These are phyloP conservation scores for Panicum virgatum DNA, from an alignment of 202 grass and related monocot species.

Conservation along the genomic window DNA sequence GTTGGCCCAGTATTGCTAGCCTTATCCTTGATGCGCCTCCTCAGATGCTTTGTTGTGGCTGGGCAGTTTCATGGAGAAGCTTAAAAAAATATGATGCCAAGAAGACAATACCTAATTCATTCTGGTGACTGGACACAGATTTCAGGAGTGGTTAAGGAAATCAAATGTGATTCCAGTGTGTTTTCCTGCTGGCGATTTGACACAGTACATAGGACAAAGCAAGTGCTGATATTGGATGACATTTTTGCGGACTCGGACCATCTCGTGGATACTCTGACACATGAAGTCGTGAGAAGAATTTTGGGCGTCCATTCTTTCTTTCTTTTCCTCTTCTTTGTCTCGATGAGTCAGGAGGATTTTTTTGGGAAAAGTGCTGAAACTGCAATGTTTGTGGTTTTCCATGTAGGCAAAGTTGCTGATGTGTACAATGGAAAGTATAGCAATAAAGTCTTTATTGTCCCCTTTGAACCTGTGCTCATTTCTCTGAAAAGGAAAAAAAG, in stretches of 20 bases:
- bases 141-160: not conserved
- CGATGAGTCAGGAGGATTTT: not conserved
- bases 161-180: not conserved
- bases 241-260: not conserved
- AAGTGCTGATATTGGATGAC: not conserved
- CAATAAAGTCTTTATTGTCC: slow-evolving; percentile 41
- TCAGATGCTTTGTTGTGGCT: not conserved
- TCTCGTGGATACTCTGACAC: slow-evolving; percentile 2
- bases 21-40: not conserved
- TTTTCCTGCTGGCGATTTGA: slow-evolving; percentile 11
- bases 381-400: slow-evolving; percentile 23
- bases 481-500: not conserved
- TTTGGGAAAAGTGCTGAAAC: not conserved
- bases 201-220: slow-evolving; percentile 42
- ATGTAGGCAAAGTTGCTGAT: slow-evolving; percentile 7
- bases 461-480: not conserved
- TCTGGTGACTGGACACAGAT: not conserved
- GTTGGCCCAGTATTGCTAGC: not conserved
- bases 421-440: slow-evolving; percentile 48
- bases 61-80: not conserved
- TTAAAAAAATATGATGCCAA: not conserved
- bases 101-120: not conserved
- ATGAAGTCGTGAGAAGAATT: slow-evolving; percentile 27
- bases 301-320: slow-evolving; percentile 33
- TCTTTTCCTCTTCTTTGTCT: not conserved